Evolutionary conservation across 352 stramenopile genomes (phyloP), one percentile per base, ranked within the genome.

Genomic region (Globisporangium sylvaticum): DNA sequence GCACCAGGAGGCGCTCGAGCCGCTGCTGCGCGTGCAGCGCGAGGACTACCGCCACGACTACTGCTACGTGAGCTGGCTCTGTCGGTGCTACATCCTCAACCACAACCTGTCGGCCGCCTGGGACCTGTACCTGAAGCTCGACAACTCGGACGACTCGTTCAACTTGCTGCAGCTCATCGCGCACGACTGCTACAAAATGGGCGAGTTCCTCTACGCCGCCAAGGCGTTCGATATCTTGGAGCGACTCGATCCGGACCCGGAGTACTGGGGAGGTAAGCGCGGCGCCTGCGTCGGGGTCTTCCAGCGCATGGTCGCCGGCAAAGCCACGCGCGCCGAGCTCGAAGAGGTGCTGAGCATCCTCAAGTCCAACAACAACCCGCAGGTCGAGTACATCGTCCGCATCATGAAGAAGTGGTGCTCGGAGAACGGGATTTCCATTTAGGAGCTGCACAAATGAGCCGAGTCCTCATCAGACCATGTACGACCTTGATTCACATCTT

Each of bases 131-230:
- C 78, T 99, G 24, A 98, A 98, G 70, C 96, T 97, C 53, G 95
- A 98, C 71, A 98, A 97, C 71, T 92, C 87, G 66, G 93, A 97
- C 69, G 92, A 98, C 34, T 97, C 89, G 34, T 98, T 98, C 81
- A 97, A 98, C 57, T 67, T 99, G 34, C 80, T 99, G 18, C 91
- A 98, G 72, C 79, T 99, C 18, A 97, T 99, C 55, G 97, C 95
- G 20, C 98, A 98, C 66, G 96, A 99, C 74, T 99, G 94, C 79
- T 99, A 99, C 85, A 90, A 90, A 72, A 98, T 98, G 86, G 96
- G 96, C 24, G 91, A 98, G 62, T 99, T 98, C 67, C 77, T 98
- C 0, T 98, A 97, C 69, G 83, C 96, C 1, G 95, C 96, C 34
- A 98, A 98, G 75, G 92, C 90, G 3, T 98, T 98, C 65, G 84